Evolutionary conservation across 177 flowering plant species (phyloP), one percentile per base, ranked within the genome.

Genomic region (Vitis hybrid): DNA sequence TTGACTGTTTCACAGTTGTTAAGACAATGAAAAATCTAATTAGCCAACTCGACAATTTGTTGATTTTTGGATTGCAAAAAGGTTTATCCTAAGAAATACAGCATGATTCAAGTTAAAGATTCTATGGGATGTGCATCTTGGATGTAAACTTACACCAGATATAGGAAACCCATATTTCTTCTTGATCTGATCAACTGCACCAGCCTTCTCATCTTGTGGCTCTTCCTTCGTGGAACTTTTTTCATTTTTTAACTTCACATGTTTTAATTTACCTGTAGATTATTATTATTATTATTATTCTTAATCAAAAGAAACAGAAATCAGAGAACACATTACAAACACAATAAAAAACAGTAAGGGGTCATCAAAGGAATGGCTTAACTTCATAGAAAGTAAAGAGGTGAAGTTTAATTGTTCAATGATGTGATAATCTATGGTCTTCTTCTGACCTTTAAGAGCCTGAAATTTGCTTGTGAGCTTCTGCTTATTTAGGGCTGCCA

Each of bases 121-220:
- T 64, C 39, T 48, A 15, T n/a, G n/a, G 56, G 10, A 62, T 13
- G 14, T 16, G 21, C 12, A 3, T 60, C 45, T 2, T 26, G 11
- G 12, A 19, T 13, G 3, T 51, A 60, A 65, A 83, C 93, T 86
- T 83, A 91, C 97, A 68, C 75, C 69, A 53, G 87, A 68, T 2
- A 72, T 55, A 26, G 92, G 65, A 80, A 81, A 94, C 9, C 99
- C 97, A 64, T 94, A 94, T 82, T 74, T 94, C 80, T 80, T 92
- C 85, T 91, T 94, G 58, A 94, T 92, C 72, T 89, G 87, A 73
- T 92, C 96, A 67, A 92, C 83, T 59, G 88, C 45, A 56, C 78
- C 87, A 55, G 58, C 64, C 75, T 91, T 86, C 62, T 84, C 87
- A 48, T 85, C 88, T 66, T 80, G 82, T 26, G 65, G 79, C 77